Percentiles rank a stretch among this genome's conserved stretches.
phyloP scores from a whole-genome alignment of 768 basidiomycete genomes.

The Leucocoprinus leucothites region DNA sequence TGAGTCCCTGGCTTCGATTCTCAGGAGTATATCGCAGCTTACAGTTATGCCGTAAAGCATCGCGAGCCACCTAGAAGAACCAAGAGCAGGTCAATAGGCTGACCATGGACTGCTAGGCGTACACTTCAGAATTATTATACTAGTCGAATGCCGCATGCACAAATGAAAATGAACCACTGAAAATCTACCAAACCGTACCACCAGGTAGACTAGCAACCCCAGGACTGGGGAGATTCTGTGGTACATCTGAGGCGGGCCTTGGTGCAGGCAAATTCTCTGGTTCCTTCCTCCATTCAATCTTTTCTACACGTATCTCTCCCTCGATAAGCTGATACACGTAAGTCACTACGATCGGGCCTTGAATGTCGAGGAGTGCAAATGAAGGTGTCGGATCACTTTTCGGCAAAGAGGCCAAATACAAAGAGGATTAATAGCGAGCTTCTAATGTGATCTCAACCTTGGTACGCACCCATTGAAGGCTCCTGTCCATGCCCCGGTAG shows the following conservation, averaged over 20 bases:
- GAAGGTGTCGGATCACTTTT: constrained; percentile 84
- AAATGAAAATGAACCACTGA: too few species aligned
- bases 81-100: too few species aligned
- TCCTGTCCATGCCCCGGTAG: constrained; percentile 93
- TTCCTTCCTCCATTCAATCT: constrained; percentile 81
- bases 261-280: constrained; percentile 36
- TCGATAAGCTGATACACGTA: constrained; percentile 96
- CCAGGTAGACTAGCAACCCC: not conserved
- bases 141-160: too few species aligned
- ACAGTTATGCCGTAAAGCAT: too few species aligned
- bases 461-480: constrained; percentile 53
- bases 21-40: too few species aligned
- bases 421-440: too few species aligned
- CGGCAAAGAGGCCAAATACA: not conserved
- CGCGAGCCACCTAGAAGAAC: too few species aligned
- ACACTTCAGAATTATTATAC: too few species aligned
- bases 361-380: constrained; percentile 97
- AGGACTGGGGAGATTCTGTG: constrained; percentile 49
- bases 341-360: constrained; percentile 94
- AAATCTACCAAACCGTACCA: constrained; percentile 2
- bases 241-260: constrained; percentile 44
- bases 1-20: too few species aligned
- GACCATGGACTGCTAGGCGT: too few species aligned
- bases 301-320: constrained; percentile 88
- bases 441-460: constrained; percentile 17